A percentile compares a stretch with the other conserved stretches of the same genome.
phyloP scores from a whole-genome alignment of 495 filamentous ascomycete genomes.

The Collariella sp. region DNA sequence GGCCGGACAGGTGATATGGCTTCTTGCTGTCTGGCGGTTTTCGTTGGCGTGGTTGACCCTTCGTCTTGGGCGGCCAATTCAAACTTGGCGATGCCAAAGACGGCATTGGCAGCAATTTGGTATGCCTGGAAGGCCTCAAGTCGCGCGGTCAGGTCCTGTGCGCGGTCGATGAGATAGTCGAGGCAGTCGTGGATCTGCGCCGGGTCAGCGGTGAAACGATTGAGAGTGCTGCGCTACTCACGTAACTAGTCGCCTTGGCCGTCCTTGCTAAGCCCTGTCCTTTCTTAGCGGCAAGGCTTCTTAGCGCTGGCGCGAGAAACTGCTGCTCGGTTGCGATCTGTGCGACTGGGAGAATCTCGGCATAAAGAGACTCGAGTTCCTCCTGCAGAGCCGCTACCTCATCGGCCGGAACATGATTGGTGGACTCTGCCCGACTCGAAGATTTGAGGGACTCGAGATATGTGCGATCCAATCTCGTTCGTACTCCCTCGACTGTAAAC shows the following conservation, averaged over 20 bases:
- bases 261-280: constrained; percentile 29
- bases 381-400: constrained; percentile 42
- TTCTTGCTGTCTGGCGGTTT: constrained; percentile 5
- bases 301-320: constrained; percentile 48
- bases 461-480: constrained; percentile 38
- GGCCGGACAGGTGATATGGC: constrained; percentile 21
- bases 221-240: constrained; percentile 13
- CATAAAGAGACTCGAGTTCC: constrained; percentile 54
- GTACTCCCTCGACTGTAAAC: constrained; percentile 38
- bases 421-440: constrained; percentile 15
- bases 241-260: constrained; percentile 34
- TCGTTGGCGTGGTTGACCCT: constrained; percentile 14
- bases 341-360: constrained; percentile 53
- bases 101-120: constrained; percentile 21
- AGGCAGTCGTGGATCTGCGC: constrained; percentile 31
- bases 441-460: constrained; percentile 36
- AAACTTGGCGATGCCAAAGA: constrained; percentile 21
- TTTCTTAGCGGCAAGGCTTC: constrained; percentile 28
- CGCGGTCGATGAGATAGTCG: constrained; percentile 30
- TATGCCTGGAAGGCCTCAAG: constrained; percentile 25
- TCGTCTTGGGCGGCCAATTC: constrained; percentile 14
- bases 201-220: constrained; percentile 5
- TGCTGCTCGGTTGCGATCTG: constrained; percentile 56
- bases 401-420: constrained; percentile 14
- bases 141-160: constrained; percentile 18